A percentile compares a stretch with the other conserved stretches of the same genome.
phyloP scores from a whole-genome alignment of 2,329 filamentous ascomycete genomes.

The Aspergillus udagawae region DNA sequence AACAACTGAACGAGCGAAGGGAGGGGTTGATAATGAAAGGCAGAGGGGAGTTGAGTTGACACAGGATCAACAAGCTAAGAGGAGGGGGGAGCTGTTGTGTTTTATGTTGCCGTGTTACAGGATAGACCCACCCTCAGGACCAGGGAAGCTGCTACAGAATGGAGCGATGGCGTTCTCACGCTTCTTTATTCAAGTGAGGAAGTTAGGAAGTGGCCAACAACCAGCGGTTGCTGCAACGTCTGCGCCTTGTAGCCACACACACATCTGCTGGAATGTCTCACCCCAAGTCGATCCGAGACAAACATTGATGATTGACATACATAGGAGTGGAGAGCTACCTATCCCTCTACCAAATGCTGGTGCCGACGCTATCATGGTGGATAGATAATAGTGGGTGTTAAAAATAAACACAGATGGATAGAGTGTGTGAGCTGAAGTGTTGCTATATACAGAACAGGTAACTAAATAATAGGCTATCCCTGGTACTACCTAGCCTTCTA shows the following conservation, averaged over 20 bases:
- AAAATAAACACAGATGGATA: neutral
- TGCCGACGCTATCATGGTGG: neutral
- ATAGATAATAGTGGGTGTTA: neutral
- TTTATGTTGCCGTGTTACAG: conserved; percentile 26
- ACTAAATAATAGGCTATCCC: neutral
- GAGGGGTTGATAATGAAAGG: neutral
- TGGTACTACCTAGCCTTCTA: no score
- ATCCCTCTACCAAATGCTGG: neutral
- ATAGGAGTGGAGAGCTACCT: neutral
- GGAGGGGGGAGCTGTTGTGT: conserved; percentile 22
- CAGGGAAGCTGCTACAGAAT: conserved; percentile 24
- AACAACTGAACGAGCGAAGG: neutral
- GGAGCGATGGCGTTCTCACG: conserved; percentile 9
- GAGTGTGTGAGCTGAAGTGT: neutral
- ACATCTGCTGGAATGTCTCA: conserved; percentile 21
- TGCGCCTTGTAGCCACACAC: conserved; percentile 12
- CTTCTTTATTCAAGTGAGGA: neutral
- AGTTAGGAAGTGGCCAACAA: conserved; percentile 20
- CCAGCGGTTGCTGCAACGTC: conserved; percentile 5
- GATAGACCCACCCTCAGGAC: conserved; percentile 22
- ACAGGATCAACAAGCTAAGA: conserved; percentile 15
- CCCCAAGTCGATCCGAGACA: conserved; percentile 12
- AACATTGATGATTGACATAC: neutral
- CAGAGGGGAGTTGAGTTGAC: neutral
- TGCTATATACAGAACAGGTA: neutral